These are phyloP conservation scores for Mycena rebaudengoi DNA, from an alignment of 768 basidiomycete genomes.

Conservation along the genomic window DNA sequence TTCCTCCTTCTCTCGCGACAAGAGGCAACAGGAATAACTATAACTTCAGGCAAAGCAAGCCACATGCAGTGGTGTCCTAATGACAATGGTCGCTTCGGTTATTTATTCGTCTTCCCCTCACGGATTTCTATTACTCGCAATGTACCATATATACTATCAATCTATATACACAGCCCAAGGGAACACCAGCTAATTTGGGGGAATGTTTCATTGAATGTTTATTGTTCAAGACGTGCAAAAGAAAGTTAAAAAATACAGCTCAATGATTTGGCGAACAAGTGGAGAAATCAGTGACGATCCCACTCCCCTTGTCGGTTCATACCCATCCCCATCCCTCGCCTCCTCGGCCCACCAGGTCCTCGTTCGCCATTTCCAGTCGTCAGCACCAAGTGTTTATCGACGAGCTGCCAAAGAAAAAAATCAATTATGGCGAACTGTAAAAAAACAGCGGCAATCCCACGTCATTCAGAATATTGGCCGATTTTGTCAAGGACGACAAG, in stretches of 20 bases:
- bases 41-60: too few species aligned
- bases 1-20: too few species aligned
- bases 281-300: constrained; percentile 49
- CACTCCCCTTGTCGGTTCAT: constrained; percentile 58
- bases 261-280: background rate
- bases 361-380: constrained; percentile 65
- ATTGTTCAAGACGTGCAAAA: constrained; percentile 8
- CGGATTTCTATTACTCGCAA: background rate
- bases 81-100: too few species aligned
- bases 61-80: too few species aligned
- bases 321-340: constrained; percentile 59
- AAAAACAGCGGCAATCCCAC: constrained; percentile 54
- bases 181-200: background rate
- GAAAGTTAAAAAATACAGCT: constrained; percentile 12
- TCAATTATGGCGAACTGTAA: constrained; percentile 6
- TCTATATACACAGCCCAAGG: too few species aligned
- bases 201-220: constrained; percentile 4
- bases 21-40: too few species aligned
- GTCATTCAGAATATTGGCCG: constrained; percentile 87
- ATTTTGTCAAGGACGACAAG: constrained; percentile 88
- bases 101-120: too few species aligned
- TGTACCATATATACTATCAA: constrained; percentile 7
- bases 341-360: constrained; percentile 53
- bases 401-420: constrained; percentile 54
- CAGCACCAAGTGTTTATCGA: constrained; percentile 80